A percentile compares a stretch with the other conserved stretches of the same genome.
phyloP scores from a whole-genome alignment of 768 basidiomycete genomes.

The Russula sp. region DNA sequence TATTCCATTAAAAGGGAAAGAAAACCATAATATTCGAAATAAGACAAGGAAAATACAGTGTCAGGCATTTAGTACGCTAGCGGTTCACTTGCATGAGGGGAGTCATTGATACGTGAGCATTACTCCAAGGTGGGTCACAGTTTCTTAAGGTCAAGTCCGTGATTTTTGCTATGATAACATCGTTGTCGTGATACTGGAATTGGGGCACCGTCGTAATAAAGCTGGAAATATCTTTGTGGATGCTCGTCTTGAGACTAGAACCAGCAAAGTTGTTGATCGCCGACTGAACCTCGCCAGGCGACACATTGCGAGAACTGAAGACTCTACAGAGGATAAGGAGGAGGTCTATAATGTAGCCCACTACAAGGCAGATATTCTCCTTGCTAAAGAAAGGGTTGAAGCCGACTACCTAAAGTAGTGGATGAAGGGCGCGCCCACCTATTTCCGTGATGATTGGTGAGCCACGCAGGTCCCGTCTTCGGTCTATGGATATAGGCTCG shows the following conservation, averaged over 20 bases:
- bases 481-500: neutral
- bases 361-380: neutral
- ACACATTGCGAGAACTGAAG: neutral
- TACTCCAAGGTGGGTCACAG: neutral
- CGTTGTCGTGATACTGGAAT: neutral
- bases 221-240: neutral
- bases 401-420: neutral
- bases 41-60: neutral
- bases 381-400: neutral
- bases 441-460: neutral
- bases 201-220: neutral
- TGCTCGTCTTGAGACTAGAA: neutral
- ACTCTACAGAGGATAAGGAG: neutral
- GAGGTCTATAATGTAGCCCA: conserved; percentile 12
- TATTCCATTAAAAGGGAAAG: neutral
- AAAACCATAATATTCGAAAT: neutral
- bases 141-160: conserved; percentile 1
- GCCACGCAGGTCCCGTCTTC: neutral
- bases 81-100: no score
- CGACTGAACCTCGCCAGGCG: neutral
- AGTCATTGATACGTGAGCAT: no score
- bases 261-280: neutral
- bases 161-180: conserved; percentile 5
- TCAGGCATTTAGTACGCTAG: neutral
- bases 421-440: neutral